Conservation (phyloP, 2,329 filamentous ascomycete species). For the Ascochyta viciae-villosae region DNA sequence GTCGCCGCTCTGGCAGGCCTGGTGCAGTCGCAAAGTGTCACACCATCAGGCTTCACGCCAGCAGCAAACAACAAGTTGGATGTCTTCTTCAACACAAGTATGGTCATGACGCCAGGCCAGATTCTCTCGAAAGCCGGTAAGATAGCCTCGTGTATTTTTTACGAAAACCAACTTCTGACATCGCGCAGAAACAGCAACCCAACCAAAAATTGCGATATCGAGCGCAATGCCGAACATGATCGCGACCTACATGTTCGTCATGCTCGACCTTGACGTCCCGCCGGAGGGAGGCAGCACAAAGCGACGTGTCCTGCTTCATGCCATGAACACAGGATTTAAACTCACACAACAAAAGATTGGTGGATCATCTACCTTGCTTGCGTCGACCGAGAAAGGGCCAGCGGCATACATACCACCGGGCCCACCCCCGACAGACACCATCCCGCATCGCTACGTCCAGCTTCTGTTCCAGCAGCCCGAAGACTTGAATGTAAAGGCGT, state of each 20-base stretch:
- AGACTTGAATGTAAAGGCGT: slow-evolving; percentile 29
- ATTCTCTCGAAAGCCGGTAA: slow-evolving; percentile 39
- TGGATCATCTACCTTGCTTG: slow-evolving; percentile 33
- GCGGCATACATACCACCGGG: slow-evolving; percentile 42
- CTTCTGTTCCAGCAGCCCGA: slow-evolving; percentile 44
- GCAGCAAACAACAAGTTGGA: slow-evolving; percentile 36
- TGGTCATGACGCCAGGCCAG: slow-evolving; percentile 39
- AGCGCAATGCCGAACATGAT: slow-evolving; percentile 19
- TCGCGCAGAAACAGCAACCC: slow-evolving; percentile 29
- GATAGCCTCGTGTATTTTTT: not conserved
- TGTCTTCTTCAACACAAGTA: slow-evolving; percentile 42
- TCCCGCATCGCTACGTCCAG: slow-evolving; percentile 46
- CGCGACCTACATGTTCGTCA: slow-evolving; percentile 45
- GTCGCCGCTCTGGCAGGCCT: slow-evolving; percentile 31
- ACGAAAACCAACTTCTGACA: slow-evolving; percentile 12
- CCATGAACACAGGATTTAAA: slow-evolving; percentile 45
- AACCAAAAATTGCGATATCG: slow-evolving; percentile 39
- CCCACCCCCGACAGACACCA: slow-evolving; percentile 43
- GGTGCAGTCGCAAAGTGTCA: slow-evolving; percentile 40
- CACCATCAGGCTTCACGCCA: slow-evolving; percentile 41
- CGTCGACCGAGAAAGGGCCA: slow-evolving; percentile 37
- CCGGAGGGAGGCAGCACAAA: slow-evolving; percentile 28
- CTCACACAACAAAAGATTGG: slow-evolving; percentile 36
- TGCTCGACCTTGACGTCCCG: slow-evolving; percentile 47
- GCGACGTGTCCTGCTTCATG: slow-evolving; percentile 43